These are phyloP conservation scores for Metschnikowia matae DNA, from an alignment of 805 yeast species.

Conservation along the genomic window DNA sequence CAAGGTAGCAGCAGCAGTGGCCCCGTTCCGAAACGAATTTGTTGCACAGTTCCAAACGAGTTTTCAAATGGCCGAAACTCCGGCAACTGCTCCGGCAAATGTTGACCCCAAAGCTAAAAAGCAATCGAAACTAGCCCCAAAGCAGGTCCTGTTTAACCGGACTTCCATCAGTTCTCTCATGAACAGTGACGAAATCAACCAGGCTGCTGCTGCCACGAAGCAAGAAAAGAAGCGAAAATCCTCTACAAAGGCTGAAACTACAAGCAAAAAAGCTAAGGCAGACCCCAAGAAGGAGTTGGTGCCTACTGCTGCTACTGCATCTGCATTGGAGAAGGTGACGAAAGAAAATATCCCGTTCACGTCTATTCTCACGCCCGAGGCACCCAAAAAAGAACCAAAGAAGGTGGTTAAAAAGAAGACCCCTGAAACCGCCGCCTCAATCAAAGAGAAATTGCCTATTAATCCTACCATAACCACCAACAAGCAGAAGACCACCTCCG, in stretches of 20 bases:
- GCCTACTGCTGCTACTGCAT: not conserved
- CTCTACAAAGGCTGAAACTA: conserved; percentile 9
- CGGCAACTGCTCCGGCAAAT: not conserved
- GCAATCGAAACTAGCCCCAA: conserved; percentile 2
- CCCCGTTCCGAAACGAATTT: not conserved
- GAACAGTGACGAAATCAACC: conserved; percentile 30
- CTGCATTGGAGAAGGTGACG: not conserved
- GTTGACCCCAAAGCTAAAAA: not conserved
- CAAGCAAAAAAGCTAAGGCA: conserved; percentile 10
- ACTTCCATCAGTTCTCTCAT: conserved; percentile 40
- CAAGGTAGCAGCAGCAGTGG: not conserved
- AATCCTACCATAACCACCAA: conserved; percentile 24
- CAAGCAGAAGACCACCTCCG: conserved; percentile 9
- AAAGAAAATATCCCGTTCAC: not conserved
- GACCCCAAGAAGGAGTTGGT: conserved; percentile 3
- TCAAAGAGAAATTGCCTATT: conserved; percentile 15
- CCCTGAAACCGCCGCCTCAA: conserved; percentile 15
- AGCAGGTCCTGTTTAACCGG: conserved; percentile 19
- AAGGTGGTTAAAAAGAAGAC: conserved; percentile 18
- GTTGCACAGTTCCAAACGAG: conserved; percentile 26
- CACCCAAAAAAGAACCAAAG: conserved; percentile 10
- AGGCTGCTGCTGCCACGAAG: conserved; percentile 3
- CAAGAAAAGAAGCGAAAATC: conserved; percentile 13
- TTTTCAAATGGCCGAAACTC: conserved; percentile 18
- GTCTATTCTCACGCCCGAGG: conserved; percentile 2